These are phyloP conservation scores for Aspergillus cavernicola DNA, from an alignment of 495 filamentous ascomycete species.

Conservation along the genomic window DNA sequence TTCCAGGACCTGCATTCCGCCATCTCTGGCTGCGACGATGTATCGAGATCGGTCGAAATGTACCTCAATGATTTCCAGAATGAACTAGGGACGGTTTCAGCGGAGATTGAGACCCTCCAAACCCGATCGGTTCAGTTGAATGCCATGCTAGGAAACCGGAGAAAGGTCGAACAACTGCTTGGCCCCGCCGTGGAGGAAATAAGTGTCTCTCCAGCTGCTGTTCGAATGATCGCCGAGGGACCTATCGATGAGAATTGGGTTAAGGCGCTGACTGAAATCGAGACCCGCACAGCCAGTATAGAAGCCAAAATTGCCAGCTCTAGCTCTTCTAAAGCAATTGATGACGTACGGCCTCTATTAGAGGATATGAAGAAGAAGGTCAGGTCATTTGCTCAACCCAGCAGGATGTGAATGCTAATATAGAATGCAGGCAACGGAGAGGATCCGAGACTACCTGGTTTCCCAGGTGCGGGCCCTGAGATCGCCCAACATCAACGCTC, in stretches of 20 bases:
- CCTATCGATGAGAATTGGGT: conserved; percentile 89
- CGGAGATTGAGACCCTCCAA: conserved; percentile 92
- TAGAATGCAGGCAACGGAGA: conserved; percentile 67
- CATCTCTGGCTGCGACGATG: conserved; percentile 86
- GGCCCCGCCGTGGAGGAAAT: conserved; percentile 91
- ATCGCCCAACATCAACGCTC: conserved; percentile 92
- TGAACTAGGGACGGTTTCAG: conserved; percentile 84
- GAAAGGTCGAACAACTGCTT: conserved; percentile 80
- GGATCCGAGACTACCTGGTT: conserved; percentile 91
- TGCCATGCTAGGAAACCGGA: conserved; percentile 82
- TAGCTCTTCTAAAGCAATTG: conserved; percentile 64
- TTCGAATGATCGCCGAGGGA: conserved; percentile 80
- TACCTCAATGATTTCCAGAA: conserved; percentile 90
- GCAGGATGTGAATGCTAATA: not conserved
- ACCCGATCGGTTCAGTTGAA: conserved; percentile 79
- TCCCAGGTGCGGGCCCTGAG: conserved; percentile 88
- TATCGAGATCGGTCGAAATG: conserved; percentile 85
- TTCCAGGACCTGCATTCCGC: conserved; percentile 90
- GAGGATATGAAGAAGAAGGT: conserved; percentile 81
- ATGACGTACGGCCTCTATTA: conserved; percentile 81
- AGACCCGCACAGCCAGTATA: conserved; percentile 68
- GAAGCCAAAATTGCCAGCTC: conserved; percentile 60
- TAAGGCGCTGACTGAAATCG: conserved; percentile 77
- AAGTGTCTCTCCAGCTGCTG: conserved; percentile 75
- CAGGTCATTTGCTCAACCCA: not conserved